Conservation (phyloP, 1,139 yeast genomes). For the Saccharomycopsis hybrid region DNA sequence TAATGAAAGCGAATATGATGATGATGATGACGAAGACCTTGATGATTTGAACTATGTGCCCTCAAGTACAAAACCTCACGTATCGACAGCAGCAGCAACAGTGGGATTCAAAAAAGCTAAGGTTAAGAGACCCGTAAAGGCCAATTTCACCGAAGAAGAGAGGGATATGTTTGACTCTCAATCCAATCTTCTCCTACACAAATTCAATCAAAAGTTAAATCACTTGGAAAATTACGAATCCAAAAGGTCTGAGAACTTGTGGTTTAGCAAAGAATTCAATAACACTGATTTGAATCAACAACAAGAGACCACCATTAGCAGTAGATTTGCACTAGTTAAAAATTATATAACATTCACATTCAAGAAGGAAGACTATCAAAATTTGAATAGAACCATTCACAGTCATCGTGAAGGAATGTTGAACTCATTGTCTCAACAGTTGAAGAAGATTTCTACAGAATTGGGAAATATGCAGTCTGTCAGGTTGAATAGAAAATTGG, state of each 20-base stretch:
- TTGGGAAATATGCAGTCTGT: conserved; percentile 35
- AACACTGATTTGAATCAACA: neutral
- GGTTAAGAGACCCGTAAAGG: neutral
- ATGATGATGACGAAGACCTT: conserved; percentile 9
- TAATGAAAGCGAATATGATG: conserved; percentile 3
- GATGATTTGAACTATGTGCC: conserved; percentile 7
- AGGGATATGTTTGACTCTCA: conserved; percentile 18
- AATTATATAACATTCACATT: conserved; percentile 36
- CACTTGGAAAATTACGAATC: conserved; percentile 18
- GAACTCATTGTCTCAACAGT: conserved; percentile 27
- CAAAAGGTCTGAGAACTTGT: conserved; percentile 14
- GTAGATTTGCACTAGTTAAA: conserved; percentile 42
- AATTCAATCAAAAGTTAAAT: conserved; percentile 15
- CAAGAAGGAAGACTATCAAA: conserved; percentile 40
- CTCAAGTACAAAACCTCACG: too few relatives aligned
- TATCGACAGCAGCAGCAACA: too few relatives aligned
- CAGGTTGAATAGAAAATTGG: conserved; percentile 36
- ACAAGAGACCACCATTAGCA: conserved; percentile 1
- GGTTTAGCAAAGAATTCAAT: conserved; percentile 15
- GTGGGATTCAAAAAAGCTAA: neutral
- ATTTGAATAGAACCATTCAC: conserved; percentile 26
- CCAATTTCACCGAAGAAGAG: conserved; percentile 17
- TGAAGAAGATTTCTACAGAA: conserved; percentile 23
- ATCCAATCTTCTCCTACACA: conserved; percentile 15
- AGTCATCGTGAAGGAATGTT: conserved; percentile 19